phyloP scores from a whole-genome alignment of 495 filamentous ascomycete genomes.

The Physcia stellaris region DNA sequence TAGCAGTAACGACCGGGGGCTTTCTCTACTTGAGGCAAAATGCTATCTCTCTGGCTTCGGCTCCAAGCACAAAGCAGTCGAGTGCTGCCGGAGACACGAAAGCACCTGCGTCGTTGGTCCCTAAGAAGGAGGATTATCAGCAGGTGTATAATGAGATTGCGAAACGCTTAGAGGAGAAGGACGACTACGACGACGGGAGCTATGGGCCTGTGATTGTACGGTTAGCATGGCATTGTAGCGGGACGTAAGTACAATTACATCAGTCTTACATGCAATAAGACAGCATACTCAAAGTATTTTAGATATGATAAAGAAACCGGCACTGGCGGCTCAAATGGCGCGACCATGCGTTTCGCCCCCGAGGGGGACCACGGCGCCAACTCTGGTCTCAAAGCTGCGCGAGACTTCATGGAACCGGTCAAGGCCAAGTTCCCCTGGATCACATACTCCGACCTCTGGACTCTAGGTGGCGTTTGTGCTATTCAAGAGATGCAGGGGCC shows the following conservation, averaged over 20 bases:
- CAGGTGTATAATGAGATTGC: conserved; percentile 89
- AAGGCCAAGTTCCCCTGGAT: conserved; percentile 93
- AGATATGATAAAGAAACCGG: conserved; percentile 72
- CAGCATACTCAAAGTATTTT: conserved; percentile 1
- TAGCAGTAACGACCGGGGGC: conserved; percentile 48
- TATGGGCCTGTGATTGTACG: conserved; percentile 83
- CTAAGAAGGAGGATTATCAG: conserved; percentile 83
- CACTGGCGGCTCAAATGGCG: conserved; percentile 91
- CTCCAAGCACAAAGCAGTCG: conserved; percentile 19
- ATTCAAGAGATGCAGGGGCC: conserved; percentile 95
- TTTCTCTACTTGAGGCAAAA: conserved; percentile 56
- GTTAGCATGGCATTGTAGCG: conserved; percentile 77
- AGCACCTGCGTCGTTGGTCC: conserved; percentile 46
- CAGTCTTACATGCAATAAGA: neutral
- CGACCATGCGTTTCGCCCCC: conserved; percentile 93
- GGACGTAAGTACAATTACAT: conserved; percentile 31
- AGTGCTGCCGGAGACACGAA: conserved; percentile 21
- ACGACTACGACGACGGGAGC: conserved; percentile 93
- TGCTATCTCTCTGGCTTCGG: no score
- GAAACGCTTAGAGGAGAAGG: conserved; percentile 62
- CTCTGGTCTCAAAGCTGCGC: conserved; percentile 73
- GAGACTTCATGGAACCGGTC: conserved; percentile 84
- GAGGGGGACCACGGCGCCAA: conserved; percentile 91
- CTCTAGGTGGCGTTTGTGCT: conserved; percentile 68
- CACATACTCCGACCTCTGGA: conserved; percentile 92